phyloP scores from a whole-genome alignment of 257 asterid species.

The Nicotiana noctiflora region DNA sequence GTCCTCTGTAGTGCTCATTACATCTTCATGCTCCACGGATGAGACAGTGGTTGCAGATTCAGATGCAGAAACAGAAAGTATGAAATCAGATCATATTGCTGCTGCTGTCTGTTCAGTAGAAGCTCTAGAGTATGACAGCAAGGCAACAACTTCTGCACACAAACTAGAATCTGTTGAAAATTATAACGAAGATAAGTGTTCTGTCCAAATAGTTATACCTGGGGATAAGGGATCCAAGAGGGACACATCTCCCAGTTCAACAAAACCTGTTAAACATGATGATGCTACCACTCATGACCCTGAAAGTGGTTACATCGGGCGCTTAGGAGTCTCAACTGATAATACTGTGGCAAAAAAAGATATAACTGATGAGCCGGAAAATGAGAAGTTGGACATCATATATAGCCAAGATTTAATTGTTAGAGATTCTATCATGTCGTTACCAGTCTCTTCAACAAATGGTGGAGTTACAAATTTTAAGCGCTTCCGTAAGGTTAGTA shows the following conservation, averaged over 20 bases:
- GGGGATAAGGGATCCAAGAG: constrained; percentile 22
- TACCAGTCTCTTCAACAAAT: constrained; percentile 23
- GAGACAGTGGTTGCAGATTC: constrained; percentile 97
- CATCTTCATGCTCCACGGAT: constrained; percentile 95
- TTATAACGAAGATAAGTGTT: constrained; percentile 26
- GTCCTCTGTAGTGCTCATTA: constrained; percentile 56
- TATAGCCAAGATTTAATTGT: constrained; percentile 78
- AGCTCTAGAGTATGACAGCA: constrained; percentile 41
- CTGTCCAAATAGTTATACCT: constrained; percentile 12
- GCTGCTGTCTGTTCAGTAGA: constrained; percentile 27
- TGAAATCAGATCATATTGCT: constrained; percentile 41
- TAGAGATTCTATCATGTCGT: constrained; percentile 31
- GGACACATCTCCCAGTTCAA: background rate
- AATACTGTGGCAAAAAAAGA: constrained; percentile 27
- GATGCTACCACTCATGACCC: constrained; percentile 19
- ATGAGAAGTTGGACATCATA: constrained; percentile 57
- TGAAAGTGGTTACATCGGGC: constrained; percentile 13
- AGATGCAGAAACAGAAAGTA: constrained; percentile 73
- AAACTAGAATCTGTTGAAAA: constrained; percentile 31
- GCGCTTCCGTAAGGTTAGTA: constrained; percentile 75
- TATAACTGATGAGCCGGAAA: constrained; percentile 32
- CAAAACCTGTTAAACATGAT: constrained; percentile 9
- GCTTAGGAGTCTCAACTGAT: constrained; percentile 28
- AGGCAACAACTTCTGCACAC: constrained; percentile 20
- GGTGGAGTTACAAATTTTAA: constrained; percentile 54